Evolutionary conservation across 352 stramenopile species (phyloP), one percentile per base, ranked within the genome.

Genomic region (Phytophthora agathidicida): DNA sequence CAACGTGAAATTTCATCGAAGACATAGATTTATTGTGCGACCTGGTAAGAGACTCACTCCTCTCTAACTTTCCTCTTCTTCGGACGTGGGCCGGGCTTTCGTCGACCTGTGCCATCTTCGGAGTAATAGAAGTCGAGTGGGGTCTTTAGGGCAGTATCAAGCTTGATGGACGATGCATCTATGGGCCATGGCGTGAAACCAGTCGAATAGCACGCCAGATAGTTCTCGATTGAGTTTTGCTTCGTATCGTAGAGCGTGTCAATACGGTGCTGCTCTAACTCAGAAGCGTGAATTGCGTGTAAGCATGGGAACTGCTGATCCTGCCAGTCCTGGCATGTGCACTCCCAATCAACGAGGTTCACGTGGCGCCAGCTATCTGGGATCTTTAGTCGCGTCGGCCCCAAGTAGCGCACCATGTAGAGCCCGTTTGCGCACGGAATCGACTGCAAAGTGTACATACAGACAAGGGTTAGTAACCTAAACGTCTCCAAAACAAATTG

Each of bases 271-370:
- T 82, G 79, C 42, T 89, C 83, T 27, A 93, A 58, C 58, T 91
- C 83, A 2, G 80, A 72, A 2, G 83, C 79, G 49, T 93, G 80
- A 42, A 93, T 89, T 3, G 72, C 80, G 51, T 93, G 83, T 51
- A 91, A 73, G 27, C 83, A 93, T 26, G 83, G 83, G 38, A 93
- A 91, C 30, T 81, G 69, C 14, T 83, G 77, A 44, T 93, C 83
- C 43, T 93, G 83, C 83, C 83, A 93, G 43, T 88, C 80, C n/a
- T 86, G 73, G 43, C 83, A 93, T 22, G 80, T 89, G 60, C 83
- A 93, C 45, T 93, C 79, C 77, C 79, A 89, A 38, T 88, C 75
- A 1, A 80, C 48, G 10, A 93, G 65, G 54, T 90, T 89, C 22
- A 93, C 83, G 31, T 93, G 80, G 20, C 80, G 80, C 83, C 83